phyloP scores from a whole-genome alignment of 2,329 filamentous ascomycete genomes.

The Lasiodiplodia hormozganensis region DNA sequence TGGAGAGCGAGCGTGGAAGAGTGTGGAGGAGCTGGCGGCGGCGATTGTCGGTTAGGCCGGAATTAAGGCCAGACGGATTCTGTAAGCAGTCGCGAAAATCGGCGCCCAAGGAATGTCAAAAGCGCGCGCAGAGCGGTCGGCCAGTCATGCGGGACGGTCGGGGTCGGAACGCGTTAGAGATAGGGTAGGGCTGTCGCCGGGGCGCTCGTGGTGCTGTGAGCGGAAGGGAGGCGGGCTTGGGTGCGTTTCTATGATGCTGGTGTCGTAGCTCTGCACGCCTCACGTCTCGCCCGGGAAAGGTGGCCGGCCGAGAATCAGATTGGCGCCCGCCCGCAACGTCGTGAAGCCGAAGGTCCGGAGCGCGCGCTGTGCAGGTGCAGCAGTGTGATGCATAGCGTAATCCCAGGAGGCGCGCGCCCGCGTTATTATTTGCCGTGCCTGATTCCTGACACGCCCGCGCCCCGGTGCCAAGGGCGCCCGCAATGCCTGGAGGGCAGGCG shows the following conservation, averaged over 20 bases:
- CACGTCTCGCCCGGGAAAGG: conserved; percentile 23
- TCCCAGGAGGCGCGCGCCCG: conserved; percentile 22
- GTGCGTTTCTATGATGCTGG: conserved; percentile 25
- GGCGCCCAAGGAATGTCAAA: conserved; percentile 29
- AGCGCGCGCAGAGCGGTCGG: conserved; percentile 11
- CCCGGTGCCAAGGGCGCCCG: conserved; percentile 22
- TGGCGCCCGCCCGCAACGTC: conserved; percentile 23
- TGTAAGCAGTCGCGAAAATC: conserved; percentile 28
- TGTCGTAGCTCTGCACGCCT: conserved; percentile 24
- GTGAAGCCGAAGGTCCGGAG: conserved; percentile 28
- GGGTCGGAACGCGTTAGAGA: conserved; percentile 26
- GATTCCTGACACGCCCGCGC: conserved; percentile 26
- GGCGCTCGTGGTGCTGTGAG: conserved; percentile 5
- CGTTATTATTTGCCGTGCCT: conserved; percentile 27
- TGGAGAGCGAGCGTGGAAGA: conserved; percentile 24
- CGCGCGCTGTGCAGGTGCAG: conserved; percentile 7
- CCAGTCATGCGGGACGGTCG: conserved; percentile 21
- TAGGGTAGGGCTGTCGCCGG: conserved; percentile 22
- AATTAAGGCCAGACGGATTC: conserved; percentile 32
- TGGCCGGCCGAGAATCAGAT: conserved; percentile 25
- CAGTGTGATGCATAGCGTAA: conserved; percentile 16
- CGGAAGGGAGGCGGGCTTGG: conserved; percentile 3
- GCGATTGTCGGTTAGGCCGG: conserved; percentile 34
- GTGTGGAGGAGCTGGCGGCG: conserved; percentile 26
- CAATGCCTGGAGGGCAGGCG: conserved; percentile 18